Conservation (phyloP, 352 stramenopile species). For the Globisporangium cystogenes region DNA sequence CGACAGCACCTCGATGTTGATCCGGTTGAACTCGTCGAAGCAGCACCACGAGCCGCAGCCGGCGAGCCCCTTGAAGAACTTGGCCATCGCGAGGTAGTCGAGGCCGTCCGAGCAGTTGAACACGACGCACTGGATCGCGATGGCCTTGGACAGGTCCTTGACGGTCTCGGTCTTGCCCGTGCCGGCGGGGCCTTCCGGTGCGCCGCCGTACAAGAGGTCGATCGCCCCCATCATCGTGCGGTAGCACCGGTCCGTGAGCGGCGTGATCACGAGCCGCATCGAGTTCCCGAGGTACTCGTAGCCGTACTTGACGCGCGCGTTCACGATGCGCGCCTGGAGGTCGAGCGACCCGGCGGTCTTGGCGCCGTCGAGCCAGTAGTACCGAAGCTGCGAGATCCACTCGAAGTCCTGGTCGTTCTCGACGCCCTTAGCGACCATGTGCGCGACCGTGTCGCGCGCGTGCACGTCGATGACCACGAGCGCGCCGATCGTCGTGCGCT, state of each 20-base stretch:
- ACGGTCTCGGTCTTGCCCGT: conserved; percentile 95
- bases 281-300: conserved; percentile 93
- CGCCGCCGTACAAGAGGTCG: conserved; percentile 90
- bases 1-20: conserved; percentile 93
- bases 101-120: conserved; percentile 93
- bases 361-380: conserved; percentile 86
- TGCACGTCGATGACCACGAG: conserved; percentile 93
- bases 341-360: conserved; percentile 48
- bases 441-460: conserved; percentile 87
- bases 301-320: conserved; percentile 82
- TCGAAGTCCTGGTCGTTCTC: conserved; percentile 90
- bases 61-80: conserved; percentile 95
- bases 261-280: conserved; percentile 93
- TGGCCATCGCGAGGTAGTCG: conserved; percentile 93
- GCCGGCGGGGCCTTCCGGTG: conserved; percentile 90
- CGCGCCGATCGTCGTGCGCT: conserved; percentile 90
- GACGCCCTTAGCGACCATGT: conserved; percentile 90
- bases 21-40: conserved; percentile 96
- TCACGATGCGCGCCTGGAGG: conserved; percentile 86
- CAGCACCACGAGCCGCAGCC: conserved; percentile 92
- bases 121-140: conserved; percentile 94
- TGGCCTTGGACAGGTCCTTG: conserved; percentile 93
- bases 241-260: conserved; percentile 93
- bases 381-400: conserved; percentile 92
- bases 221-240: conserved; percentile 94